Evolutionary conservation across 805 yeast species (phyloP).

Genomic region (Pichia nanzhaoensis): DNA sequence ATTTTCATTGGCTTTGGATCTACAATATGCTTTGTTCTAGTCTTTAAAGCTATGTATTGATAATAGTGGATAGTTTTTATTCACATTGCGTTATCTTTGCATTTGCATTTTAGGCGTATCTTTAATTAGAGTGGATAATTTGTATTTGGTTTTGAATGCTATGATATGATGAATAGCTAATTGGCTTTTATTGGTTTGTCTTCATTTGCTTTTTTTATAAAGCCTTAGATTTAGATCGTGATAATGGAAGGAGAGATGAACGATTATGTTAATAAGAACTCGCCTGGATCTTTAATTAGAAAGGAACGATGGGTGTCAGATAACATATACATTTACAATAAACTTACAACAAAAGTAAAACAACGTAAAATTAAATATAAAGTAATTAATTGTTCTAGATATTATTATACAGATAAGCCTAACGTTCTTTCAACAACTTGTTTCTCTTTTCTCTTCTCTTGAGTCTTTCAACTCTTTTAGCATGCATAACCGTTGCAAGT

Average conservation of each 20-base stretch:
- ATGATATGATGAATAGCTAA: neutral
- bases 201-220: slow-evolving; percentile 4
- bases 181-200: neutral
- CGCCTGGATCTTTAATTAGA: slow-evolving; percentile 28
- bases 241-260: slow-evolving; percentile 29
- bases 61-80: slow-evolving; percentile 13
- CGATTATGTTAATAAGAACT: slow-evolving; percentile 30
- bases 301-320: slow-evolving; percentile 34
- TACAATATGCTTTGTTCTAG: slow-evolving; percentile 1
- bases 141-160: neutral
- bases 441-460: slow-evolving; percentile 91
- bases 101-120: slow-evolving; percentile 6
- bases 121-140: slow-evolving; percentile 8
- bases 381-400: neutral
- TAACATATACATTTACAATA: slow-evolving; percentile 28
- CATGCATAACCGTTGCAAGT: slow-evolving; percentile 82
- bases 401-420: neutral
- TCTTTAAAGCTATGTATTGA: neutral
- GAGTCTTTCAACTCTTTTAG: slow-evolving; percentile 84
- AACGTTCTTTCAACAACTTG: slow-evolving; percentile 84
- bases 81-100: slow-evolving; percentile 5
- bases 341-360: no score
- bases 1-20: neutral
- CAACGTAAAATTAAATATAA: no score
- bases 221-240: slow-evolving; percentile 26